Percentiles rank a stretch among this genome's conserved stretches.
These are phyloP conservation scores for Entonaema liquescens DNA, from an alignment of 495 filamentous ascomycete genomes.

Conservation along the genomic window DNA sequence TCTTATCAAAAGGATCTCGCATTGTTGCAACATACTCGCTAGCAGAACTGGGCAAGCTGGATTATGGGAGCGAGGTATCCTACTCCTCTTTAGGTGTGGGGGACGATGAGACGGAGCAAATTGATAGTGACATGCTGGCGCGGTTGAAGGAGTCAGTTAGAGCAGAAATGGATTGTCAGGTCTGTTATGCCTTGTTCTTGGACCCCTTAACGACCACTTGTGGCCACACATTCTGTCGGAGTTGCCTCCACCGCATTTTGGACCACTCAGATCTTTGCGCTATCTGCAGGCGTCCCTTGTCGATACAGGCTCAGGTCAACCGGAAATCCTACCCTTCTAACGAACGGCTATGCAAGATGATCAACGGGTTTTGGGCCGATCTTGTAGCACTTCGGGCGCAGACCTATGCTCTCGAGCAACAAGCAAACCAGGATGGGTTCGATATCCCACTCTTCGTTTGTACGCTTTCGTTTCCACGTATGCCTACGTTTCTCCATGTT, in stretches of 20 bases:
- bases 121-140: conserved; percentile 63
- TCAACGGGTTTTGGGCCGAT: conserved; percentile 72
- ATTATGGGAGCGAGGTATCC: conserved; percentile 41
- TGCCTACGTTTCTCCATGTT: conserved; percentile 88
- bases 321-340: conserved; percentile 66
- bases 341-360: conserved; percentile 64
- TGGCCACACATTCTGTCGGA: conserved; percentile 88
- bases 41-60: conserved; percentile 37
- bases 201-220: conserved; percentile 86
- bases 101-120: conserved; percentile 48
- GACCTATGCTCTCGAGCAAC: conserved; percentile 47
- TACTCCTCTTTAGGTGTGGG: conserved; percentile 56
- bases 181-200: conserved; percentile 81
- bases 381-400: conserved; percentile 55
- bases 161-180: conserved; percentile 82
- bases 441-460: conserved; percentile 82
- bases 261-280: conserved; percentile 82
- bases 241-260: conserved; percentile 75
- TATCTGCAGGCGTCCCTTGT: conserved; percentile 73
- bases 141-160: conserved; percentile 67
- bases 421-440: conserved; percentile 59
- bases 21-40: conserved; percentile 64
- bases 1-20: conserved; percentile 60
- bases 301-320: conserved; percentile 64
- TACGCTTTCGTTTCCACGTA: conserved; percentile 79